phyloP scores from a whole-genome alignment of 2,329 filamentous ascomycete species.

The Calonectria hawksworthii region DNA sequence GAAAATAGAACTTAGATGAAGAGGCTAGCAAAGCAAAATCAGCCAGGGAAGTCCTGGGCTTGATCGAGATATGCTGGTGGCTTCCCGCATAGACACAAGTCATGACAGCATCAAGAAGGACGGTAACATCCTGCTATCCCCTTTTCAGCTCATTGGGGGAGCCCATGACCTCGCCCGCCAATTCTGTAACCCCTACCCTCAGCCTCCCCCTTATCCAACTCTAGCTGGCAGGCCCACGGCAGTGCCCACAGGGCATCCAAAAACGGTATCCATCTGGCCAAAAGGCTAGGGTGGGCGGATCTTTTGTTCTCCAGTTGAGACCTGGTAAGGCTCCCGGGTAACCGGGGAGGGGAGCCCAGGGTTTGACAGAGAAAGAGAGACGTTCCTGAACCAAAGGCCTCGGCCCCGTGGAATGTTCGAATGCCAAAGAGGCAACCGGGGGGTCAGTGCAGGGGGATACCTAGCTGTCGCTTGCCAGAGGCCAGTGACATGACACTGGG shows the following conservation, averaged over 20 bases:
- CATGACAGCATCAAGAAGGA: background rate
- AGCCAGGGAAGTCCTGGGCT: background rate
- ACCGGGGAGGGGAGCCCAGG: background rate
- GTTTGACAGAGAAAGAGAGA: background rate
- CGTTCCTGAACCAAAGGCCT: background rate
- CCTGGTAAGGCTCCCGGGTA: slow-evolving; percentile 11
- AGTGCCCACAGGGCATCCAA: background rate
- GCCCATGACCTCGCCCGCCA: background rate
- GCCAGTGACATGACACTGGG: background rate
- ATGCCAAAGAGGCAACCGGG: background rate
- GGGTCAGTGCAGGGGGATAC: background rate
- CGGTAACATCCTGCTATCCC: background rate
- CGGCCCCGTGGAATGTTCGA: background rate
- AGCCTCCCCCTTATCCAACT: slow-evolving; percentile 5
- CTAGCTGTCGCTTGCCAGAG: background rate
- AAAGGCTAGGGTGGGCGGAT: background rate
- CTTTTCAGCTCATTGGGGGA: background rate
- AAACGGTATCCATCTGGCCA: background rate
- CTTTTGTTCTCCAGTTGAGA: slow-evolving; percentile 2
- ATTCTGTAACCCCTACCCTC: background rate
- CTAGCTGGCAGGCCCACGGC: background rate
- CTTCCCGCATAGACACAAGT: background rate
- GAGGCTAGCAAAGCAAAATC: background rate
- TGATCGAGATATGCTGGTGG: background rate
- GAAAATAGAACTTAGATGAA: too few species aligned